Conservation (phyloP, 2,329 filamentous ascomycete species). For the Ascochyta viciae-villosae region DNA sequence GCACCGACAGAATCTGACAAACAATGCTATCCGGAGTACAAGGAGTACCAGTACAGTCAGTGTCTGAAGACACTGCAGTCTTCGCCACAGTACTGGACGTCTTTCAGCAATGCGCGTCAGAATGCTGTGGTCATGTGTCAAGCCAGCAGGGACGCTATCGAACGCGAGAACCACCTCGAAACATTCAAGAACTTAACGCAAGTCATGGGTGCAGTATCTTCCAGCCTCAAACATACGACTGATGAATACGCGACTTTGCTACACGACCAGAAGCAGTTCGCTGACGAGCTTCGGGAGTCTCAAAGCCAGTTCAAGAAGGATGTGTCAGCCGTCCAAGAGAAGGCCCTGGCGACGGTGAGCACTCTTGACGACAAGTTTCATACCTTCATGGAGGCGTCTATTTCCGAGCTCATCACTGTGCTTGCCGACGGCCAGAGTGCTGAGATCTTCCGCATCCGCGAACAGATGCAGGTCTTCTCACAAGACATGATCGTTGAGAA, state of each 20-base stretch:
- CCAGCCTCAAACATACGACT: constrained; percentile 28
- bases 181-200: constrained; percentile 44
- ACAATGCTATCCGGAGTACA: constrained; percentile 46
- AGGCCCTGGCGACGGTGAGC: constrained; percentile 26
- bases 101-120: constrained; percentile 68
- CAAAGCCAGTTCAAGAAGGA: constrained; percentile 29
- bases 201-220: constrained; percentile 31
- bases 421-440: constrained; percentile 25
- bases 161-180: constrained; percentile 57
- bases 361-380: constrained; percentile 30
- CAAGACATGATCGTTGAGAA: constrained; percentile 27
- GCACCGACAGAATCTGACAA: constrained; percentile 23
- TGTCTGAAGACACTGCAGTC: constrained; percentile 64
- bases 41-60: constrained; percentile 50
- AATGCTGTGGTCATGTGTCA: constrained; percentile 69
- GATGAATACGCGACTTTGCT: constrained; percentile 35
- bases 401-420: constrained; percentile 26
- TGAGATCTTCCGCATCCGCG: constrained; percentile 22
- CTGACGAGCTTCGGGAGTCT: constrained; percentile 28
- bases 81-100: constrained; percentile 67
- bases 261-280: constrained; percentile 32
- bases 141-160: constrained; percentile 64
- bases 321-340: constrained; percentile 27
- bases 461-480: constrained; percentile 31
- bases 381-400: constrained; percentile 27